Evolutionary conservation across 441 rosid genomes (phyloP).

Genomic region (Gossypium davidsonii): DNA sequence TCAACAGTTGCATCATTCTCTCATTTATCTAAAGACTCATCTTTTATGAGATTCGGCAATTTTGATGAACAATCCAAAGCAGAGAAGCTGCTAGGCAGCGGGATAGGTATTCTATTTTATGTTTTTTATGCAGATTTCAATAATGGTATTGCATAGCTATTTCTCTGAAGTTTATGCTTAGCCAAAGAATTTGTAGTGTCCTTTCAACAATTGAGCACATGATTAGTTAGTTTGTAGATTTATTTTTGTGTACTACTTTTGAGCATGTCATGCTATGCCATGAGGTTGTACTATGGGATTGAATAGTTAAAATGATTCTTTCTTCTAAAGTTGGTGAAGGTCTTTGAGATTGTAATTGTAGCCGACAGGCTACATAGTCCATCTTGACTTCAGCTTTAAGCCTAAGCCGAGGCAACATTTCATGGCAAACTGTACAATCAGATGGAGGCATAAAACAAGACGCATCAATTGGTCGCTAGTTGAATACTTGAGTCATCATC

Average conservation of each 20-base stretch:
- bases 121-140: slow-evolving; percentile 4
- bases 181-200: background rate
- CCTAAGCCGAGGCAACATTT: background rate
- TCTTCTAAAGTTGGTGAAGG: background rate
- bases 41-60: slow-evolving; percentile 27
- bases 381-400: background rate
- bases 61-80: slow-evolving; percentile 48
- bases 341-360: background rate
- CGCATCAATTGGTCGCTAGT: background rate
- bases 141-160: background rate
- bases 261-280: background rate
- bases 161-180: slow-evolving; percentile 13
- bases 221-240: background rate
- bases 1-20: slow-evolving; percentile 60
- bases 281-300: background rate
- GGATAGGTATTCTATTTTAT: slow-evolving; percentile 53
- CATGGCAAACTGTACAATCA: background rate
- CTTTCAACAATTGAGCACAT: background rate
- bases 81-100: slow-evolving; percentile 71
- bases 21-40: slow-evolving; percentile 43
- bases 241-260: background rate
- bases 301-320: background rate
- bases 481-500: background rate
- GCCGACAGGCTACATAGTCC: background rate
- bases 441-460: background rate